Base-by-base conservation (phyloP, 352 stramenopile species). In the Pythium rhizo-oryzae region DNA sequence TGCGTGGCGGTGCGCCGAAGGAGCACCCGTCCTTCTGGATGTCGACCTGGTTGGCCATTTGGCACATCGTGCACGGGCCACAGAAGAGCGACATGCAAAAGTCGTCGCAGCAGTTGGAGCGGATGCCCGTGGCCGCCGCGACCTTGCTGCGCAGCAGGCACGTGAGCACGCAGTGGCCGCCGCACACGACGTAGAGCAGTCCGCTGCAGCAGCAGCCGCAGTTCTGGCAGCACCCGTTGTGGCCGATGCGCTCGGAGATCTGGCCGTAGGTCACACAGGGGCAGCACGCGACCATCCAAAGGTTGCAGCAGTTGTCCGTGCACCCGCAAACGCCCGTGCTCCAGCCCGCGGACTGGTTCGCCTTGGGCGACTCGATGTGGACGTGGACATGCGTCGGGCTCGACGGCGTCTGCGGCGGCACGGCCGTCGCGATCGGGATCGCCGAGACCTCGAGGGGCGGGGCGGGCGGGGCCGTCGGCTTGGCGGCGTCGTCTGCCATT, bases 11-110 rank as follows among this genome's bases (percentile, higher is more conserved):
- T 15, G 57, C 28, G 0, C 8, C 58, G 33, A 72, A 67, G 41
- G 44, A 59, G 55, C 57, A 62, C 24, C 50, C 39, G 16, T 72
- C 59, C 21, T 72, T 51, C 51, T 72, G 65, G 59, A 72, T 62
- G 24, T 51, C 53, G 33, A 72, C 23, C 18, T 72, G 65, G 49
- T 62, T 67, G 50, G 65, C 65, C 57, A 72, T 67, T 43, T 72
- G 65, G 59, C 65, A 72, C 30, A 61, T 37, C 54, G 44, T 51
- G 59, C 65, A 67, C 21, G 59, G 25, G 7, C 41, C 25, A 33
- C 65, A 72, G 59, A 21, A 67, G 15, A 55, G 46, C 21, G 49
- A 50, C 18, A 56, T 41, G 30, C 50, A 62, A 19, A 37, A 62
- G 49, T 72, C 65, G 33, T 59, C 58, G 37, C 49, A 61, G 35